Conservation (phyloP, 257 asterid species). For the Mentha longifolia region DNA sequence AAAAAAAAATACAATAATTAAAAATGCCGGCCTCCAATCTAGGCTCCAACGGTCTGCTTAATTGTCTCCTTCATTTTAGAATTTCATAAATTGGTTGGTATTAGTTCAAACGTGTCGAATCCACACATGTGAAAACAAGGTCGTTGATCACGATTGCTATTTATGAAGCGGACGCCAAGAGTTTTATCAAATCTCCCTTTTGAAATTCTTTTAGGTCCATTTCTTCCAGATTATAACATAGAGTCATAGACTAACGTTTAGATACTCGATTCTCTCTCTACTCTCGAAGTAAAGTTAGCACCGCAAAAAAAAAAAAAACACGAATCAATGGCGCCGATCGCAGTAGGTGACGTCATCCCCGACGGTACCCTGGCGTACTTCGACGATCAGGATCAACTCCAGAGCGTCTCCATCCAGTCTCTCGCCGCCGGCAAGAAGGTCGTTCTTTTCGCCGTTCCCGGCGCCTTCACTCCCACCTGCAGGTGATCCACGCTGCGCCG, state of each 20-base stretch:
- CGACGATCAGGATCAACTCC: constrained; percentile 78
- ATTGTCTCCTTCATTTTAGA: no score
- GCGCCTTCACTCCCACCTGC: constrained; percentile 96
- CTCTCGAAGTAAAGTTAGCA: neutral
- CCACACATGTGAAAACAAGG: neutral
- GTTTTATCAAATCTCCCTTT: neutral
- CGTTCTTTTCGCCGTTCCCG: constrained; percentile 84
- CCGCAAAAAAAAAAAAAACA: neutral
- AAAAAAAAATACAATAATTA: no score
- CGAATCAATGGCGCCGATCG: constrained; percentile 68
- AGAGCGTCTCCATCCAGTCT: constrained; percentile 68
- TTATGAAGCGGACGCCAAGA: constrained; percentile 28
- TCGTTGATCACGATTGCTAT: no score
- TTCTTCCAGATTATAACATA: neutral
- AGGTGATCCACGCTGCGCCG: constrained; percentile 45
- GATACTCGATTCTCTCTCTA: no score
- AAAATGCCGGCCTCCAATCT: no score
- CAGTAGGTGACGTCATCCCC: constrained; percentile 69
- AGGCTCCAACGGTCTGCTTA: no score
- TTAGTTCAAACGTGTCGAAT: no score
- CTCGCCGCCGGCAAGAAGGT: constrained; percentile 79
- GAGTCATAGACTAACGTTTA: no score
- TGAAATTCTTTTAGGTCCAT: constrained; percentile 16
- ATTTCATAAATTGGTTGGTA: no score
- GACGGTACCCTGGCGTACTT: constrained; percentile 73